phyloP scores from a whole-genome alignment of 2,329 filamentous ascomycete genomes.

The Elsinoe australis region DNA sequence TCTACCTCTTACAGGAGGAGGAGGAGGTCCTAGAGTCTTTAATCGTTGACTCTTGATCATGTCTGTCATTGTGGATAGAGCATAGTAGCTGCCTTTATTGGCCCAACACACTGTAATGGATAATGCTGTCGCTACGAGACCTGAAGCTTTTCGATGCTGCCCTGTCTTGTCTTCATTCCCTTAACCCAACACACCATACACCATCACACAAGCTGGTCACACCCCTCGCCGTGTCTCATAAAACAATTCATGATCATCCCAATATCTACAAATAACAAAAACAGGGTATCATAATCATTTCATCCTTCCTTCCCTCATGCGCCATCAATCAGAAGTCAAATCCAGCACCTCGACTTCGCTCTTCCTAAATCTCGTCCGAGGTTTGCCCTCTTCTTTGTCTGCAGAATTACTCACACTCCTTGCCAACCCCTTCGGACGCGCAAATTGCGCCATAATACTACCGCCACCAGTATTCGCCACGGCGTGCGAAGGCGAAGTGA shows the following conservation, averaged over 20 bases:
- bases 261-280: constrained; percentile 11
- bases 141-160: too few species aligned
- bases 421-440: constrained; percentile 19
- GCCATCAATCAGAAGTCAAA: constrained; percentile 24
- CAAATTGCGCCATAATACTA: constrained; percentile 22
- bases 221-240: too few species aligned
- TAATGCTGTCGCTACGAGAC: too few species aligned
- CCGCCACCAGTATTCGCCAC: background rate
- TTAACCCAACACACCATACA: too few species aligned
- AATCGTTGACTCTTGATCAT: too few species aligned
- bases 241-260: constrained; percentile 4
- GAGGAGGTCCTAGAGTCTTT: too few species aligned
- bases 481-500: background rate
- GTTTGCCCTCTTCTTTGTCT: constrained; percentile 17
- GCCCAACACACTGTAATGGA: background rate
- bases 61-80: background rate
- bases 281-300: constrained; percentile 14
- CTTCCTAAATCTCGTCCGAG: constrained; percentile 26
- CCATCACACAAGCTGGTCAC: too few species aligned
- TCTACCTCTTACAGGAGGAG: background rate
- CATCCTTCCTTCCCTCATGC: background rate
- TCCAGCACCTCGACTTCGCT: constrained; percentile 33
- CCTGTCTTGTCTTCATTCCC: too few species aligned
- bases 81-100: background rate
- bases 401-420: too few species aligned